Evolutionary conservation across 2,329 filamentous ascomycete species (phyloP).

Genomic region (Pleomassaria siparia): DNA sequence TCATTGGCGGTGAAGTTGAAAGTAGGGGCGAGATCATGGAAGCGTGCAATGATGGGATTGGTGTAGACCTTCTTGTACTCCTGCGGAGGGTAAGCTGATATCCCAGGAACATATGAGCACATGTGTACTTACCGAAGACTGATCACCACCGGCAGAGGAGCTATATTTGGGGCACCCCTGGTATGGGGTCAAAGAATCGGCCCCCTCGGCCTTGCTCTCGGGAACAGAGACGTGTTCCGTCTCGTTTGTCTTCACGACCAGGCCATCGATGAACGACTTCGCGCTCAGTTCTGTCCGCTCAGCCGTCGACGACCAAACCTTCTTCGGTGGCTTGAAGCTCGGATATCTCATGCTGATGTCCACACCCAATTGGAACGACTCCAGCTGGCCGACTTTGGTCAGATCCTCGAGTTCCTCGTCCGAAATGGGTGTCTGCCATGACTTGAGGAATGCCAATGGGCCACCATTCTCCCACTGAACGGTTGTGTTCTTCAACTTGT

Average conservation of each 20-base stretch:
- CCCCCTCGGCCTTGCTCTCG: slow-evolving; percentile 60
- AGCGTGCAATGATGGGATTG: slow-evolving; percentile 59
- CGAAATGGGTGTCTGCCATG: slow-evolving; percentile 59
- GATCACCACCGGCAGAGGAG: slow-evolving; percentile 57
- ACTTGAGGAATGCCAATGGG: slow-evolving; percentile 57
- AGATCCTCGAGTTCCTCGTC: slow-evolving; percentile 61
- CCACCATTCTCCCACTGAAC: slow-evolving; percentile 61
- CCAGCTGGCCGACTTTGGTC: slow-evolving; percentile 62
- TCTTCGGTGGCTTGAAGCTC: slow-evolving; percentile 53
- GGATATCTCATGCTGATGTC: slow-evolving; percentile 62
- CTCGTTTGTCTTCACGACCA: slow-evolving; percentile 55
- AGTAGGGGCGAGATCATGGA: slow-evolving; percentile 54
- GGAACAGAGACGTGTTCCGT: slow-evolving; percentile 59
- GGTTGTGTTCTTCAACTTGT: slow-evolving; percentile 62
- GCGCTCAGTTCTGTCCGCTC: slow-evolving; percentile 63
- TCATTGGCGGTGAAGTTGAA: slow-evolving; percentile 67
- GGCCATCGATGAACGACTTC: slow-evolving; percentile 58
- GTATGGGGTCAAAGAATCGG: slow-evolving; percentile 65
- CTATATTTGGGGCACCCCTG: slow-evolving; percentile 66
- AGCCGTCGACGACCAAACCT: slow-evolving; percentile 64
- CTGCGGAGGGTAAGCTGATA: slow-evolving; percentile 13
- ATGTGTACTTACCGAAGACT: slow-evolving; percentile 45
- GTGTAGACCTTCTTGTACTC: slow-evolving; percentile 60
- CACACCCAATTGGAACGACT: slow-evolving; percentile 61
- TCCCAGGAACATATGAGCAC: not conserved